Evolutionary conservation across 169 alveolate genomes (phyloP).

Genomic region (Cryptosporidium parvum): DNA sequence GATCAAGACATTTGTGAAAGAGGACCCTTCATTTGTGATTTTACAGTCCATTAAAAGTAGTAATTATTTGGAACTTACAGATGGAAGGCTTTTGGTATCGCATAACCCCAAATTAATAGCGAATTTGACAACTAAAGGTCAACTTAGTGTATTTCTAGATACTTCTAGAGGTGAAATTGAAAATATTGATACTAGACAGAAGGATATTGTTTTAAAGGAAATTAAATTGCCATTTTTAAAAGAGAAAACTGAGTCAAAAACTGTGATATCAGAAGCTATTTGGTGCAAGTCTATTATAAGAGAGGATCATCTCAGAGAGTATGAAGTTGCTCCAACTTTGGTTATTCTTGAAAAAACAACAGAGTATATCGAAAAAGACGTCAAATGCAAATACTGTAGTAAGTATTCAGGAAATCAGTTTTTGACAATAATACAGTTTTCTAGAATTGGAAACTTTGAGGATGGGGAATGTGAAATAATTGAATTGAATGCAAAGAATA

Average conservation of each 20-base stretch:
- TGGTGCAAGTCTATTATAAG: conserved; percentile 42
- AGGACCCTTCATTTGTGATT: conserved; percentile 23
- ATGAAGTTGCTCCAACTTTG: conserved; percentile 18
- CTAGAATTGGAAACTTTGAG: conserved; percentile 24
- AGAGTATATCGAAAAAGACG: not conserved
- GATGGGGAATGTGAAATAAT: not conserved
- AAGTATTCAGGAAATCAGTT: conserved; percentile 10
- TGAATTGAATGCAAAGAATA: not conserved
- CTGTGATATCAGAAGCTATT: conserved; percentile 32
- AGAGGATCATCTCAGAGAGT: conserved; percentile 3
- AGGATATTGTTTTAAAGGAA: not conserved
- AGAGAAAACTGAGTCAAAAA: not conserved
- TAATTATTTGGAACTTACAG: not conserved
- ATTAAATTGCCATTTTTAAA: conserved; percentile 8
- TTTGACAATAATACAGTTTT: conserved; percentile 46
- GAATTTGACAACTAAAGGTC: conserved; percentile 28
- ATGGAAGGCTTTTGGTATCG: conserved; percentile 51
- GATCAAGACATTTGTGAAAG: not conserved
- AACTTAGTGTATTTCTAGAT: not conserved
- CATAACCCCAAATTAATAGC: conserved; percentile 36
- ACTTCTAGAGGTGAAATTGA: not conserved
- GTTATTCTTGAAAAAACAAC: conserved; percentile 19
- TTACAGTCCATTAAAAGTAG: not conserved
- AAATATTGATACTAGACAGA: not conserved
- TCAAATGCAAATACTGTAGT: conserved; percentile 6